Base-by-base conservation (phyloP, 2,329 filamentous ascomycete genomes). In the Phoma herbarum region DNA sequence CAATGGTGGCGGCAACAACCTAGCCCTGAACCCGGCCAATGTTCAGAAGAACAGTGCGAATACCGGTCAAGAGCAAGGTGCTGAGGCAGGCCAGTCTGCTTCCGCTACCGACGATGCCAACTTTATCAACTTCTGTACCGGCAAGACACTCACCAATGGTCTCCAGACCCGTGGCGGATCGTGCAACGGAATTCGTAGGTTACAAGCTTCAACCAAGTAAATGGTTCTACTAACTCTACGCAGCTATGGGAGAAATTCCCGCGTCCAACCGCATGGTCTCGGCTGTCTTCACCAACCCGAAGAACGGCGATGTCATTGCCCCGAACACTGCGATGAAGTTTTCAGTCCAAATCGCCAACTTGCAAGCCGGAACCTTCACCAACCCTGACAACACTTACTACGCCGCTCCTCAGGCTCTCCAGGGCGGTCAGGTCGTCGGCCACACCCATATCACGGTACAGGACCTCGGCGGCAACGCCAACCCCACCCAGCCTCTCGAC, bases 111-210 rank as follows among this genome's bases (percentile, higher is more conserved):
- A 84, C 59, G 49, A 73, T 20, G 79, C 79, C 70, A 86, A 86
- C 76, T 86, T 86, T 73, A 86, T 86, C 79, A 86, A 86, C 77
- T 84, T 86, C 74, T 87, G 85, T 68, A 69, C 76, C 6, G 83
- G 83, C 60, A 80, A 83, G 70, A 81, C 78, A 3, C 67, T 84
- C 55, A 87, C 85, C 60, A 86, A 87, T 62, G 85, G 85, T 61
- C 74, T 77, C 6, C 84, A 86, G 63, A 72, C 79, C 61, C 73
- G 76, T 37, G 68, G 60, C 0, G 84, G 84, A 10, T 86, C 84
- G 43, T 87, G 85, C 74, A 87, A 86, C 68, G 81, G 82, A 59
- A 82, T 86, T 54, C 70, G 79, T 81, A 72, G 60, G 77, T 71
- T 14, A 39, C 14, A 3, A 10, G 18, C 11, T 18, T 10, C 7